A percentile compares a stretch with the other conserved stretches of the same genome.
These are phyloP conservation scores for Flueggea neowawraea DNA, from an alignment of 441 rosid species.

Conservation along the genomic window DNA sequence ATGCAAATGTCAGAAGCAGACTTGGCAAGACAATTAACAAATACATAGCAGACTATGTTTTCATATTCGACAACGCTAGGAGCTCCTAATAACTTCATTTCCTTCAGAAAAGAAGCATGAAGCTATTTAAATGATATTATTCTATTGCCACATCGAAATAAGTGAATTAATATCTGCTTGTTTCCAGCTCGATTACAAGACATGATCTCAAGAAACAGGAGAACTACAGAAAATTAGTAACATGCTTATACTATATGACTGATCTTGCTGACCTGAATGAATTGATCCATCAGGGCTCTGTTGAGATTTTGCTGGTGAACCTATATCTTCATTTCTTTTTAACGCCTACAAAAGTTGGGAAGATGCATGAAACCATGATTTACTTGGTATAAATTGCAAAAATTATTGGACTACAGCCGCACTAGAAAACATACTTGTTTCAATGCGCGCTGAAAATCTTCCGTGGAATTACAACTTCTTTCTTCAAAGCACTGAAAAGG, in stretches of 20 bases:
- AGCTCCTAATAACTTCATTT: not conserved
- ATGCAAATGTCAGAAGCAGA: not conserved
- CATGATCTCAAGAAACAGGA: not conserved
- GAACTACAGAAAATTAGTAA: not conserved
- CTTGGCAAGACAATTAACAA: too few relatives aligned
- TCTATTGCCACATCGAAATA: not conserved
- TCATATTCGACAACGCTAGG: too few relatives aligned
- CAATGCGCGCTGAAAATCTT: slow-evolving; percentile 17
- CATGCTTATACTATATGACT: slow-evolving; percentile 17
- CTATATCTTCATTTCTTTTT: slow-evolving; percentile 17
- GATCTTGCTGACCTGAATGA: slow-evolving; percentile 14
- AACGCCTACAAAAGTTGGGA: slow-evolving; percentile 16
- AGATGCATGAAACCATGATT: not conserved
- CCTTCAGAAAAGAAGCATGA: slow-evolving; percentile 2
- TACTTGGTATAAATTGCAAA: not conserved
- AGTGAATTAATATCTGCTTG: too few relatives aligned
- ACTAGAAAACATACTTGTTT: slow-evolving; percentile 16
- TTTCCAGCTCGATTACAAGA: not conserved
- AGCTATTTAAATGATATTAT: too few relatives aligned
- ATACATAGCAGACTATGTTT: too few relatives aligned
- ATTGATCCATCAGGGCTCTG: slow-evolving; percentile 13
- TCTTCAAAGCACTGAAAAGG: slow-evolving; percentile 23
- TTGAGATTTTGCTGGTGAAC: slow-evolving; percentile 2
- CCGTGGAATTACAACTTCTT: slow-evolving; percentile 16
- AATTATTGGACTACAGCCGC: not conserved